Conservation (phyloP, 2,329 filamentous ascomycete genomes). For the Cadophora luteo-olivacea region DNA sequence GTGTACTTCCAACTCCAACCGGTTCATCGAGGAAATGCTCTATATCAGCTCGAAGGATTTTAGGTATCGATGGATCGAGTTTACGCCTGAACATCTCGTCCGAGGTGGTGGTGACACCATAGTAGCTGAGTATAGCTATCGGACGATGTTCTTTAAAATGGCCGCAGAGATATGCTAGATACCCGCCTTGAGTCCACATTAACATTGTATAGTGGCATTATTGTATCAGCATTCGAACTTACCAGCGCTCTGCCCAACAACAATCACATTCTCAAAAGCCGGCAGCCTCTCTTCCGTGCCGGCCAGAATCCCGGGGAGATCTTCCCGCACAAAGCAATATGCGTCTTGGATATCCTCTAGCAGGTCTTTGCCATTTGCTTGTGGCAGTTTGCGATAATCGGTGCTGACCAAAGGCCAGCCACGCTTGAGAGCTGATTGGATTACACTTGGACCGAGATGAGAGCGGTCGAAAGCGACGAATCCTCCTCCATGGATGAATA, state of each 20-base stretch:
- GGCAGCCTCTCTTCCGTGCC: not conserved
- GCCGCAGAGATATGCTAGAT: slow-evolving; percentile 20
- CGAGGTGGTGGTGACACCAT: slow-evolving; percentile 11
- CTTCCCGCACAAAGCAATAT: slow-evolving; percentile 22
- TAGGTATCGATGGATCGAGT: not conserved
- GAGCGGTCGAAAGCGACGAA: slow-evolving; percentile 20
- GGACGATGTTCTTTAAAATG: slow-evolving; percentile 22
- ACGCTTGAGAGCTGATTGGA: slow-evolving; percentile 21
- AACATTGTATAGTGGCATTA: too few relatives aligned
- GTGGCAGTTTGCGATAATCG: slow-evolving; percentile 25
- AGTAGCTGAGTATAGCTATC: slow-evolving; percentile 22
- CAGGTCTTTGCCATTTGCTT: slow-evolving; percentile 13
- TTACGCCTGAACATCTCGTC: slow-evolving; percentile 17
- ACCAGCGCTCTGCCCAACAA: slow-evolving; percentile 24
- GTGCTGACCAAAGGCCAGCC: slow-evolving; percentile 22
- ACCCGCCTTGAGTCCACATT: slow-evolving; percentile 13
- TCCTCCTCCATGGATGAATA: slow-evolving; percentile 27
- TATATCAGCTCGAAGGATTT: slow-evolving; percentile 3
- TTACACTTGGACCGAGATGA: slow-evolving; percentile 20
- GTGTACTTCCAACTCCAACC: slow-evolving; percentile 6
- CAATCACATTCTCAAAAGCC: slow-evolving; percentile 20
- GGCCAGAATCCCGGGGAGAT: not conserved
- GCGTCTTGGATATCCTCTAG: slow-evolving; percentile 20
- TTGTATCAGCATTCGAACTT: not conserved
- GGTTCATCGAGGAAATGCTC: slow-evolving; percentile 4